Percentiles rank a stretch among this genome's conserved stretches.
phyloP scores from a whole-genome alignment of 768 basidiomycete species.

The Collybia sordida region DNA sequence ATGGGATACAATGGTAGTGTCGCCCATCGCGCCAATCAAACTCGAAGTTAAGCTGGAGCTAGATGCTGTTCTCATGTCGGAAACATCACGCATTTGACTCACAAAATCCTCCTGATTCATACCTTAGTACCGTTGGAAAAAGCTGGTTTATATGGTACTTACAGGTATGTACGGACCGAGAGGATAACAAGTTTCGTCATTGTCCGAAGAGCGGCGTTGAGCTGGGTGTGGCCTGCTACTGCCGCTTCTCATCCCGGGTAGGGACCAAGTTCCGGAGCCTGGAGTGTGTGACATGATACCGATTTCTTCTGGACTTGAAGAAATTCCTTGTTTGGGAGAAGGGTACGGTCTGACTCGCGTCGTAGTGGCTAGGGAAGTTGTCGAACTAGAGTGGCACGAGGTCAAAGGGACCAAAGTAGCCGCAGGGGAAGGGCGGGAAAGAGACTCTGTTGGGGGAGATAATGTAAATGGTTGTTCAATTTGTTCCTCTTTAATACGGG shows the following conservation, averaged over 20 bases:
- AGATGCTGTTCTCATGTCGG: slow-evolving; percentile 33
- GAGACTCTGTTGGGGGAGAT: slow-evolving; percentile 32
- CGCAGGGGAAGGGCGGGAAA: slow-evolving; percentile 14
- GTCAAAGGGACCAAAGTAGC: slow-evolving; percentile 24
- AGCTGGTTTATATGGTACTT: background rate
- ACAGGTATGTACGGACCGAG: slow-evolving; percentile 16
- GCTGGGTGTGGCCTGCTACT: slow-evolving; percentile 28
- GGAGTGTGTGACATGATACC: slow-evolving; percentile 35
- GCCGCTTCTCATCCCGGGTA: slow-evolving; percentile 25
- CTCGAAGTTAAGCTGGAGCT: slow-evolving; percentile 46
- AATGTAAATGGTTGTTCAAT: slow-evolving; percentile 32
- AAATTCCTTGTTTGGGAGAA: slow-evolving; percentile 25
- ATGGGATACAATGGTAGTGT: slow-evolving; percentile 33
- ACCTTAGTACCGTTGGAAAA: background rate
- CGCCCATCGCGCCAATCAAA: slow-evolving; percentile 66
- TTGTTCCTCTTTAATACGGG: slow-evolving; percentile 48
- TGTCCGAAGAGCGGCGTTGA: slow-evolving; percentile 39
- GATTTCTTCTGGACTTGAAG: slow-evolving; percentile 28
- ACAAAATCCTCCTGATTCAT: slow-evolving; percentile 27
- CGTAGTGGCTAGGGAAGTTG: slow-evolving; percentile 28
- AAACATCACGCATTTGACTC: slow-evolving; percentile 21
- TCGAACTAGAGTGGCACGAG: slow-evolving; percentile 29
- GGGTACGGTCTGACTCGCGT: slow-evolving; percentile 39
- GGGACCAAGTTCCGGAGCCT: slow-evolving; percentile 31
- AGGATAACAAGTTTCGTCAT: slow-evolving; percentile 30